Conservation (phyloP, 306 rosid species). For the Coriaria nepalensis region DNA sequence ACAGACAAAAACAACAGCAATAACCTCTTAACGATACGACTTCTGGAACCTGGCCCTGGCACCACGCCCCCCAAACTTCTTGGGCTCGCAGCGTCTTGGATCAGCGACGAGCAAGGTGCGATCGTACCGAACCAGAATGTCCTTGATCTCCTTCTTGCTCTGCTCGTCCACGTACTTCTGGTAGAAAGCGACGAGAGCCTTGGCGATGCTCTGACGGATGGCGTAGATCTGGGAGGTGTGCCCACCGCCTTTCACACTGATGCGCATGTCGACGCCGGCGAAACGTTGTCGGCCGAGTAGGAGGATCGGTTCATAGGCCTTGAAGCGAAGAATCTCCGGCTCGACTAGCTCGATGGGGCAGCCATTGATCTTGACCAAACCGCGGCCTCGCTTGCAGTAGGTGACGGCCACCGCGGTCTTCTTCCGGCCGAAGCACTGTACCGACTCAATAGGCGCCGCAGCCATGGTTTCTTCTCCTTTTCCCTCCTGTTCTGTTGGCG, state of each 20-base stretch:
- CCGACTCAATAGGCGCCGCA: conserved; percentile 18
- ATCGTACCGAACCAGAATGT: conserved; percentile 32
- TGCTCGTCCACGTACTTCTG: conserved; percentile 45
- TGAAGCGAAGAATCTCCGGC: conserved; percentile 44
- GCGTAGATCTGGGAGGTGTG: conserved; percentile 51
- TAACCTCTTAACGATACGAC: conserved; percentile 31
- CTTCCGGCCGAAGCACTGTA: conserved; percentile 42
- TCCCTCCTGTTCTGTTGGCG: too few species aligned
- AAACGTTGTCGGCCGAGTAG: conserved; percentile 37
- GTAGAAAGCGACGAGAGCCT: conserved; percentile 38
- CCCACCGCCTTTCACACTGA: conserved; percentile 39
- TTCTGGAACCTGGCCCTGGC: conserved; percentile 50
- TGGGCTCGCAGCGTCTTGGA: conserved; percentile 48
- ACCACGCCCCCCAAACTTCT: conserved; percentile 50
- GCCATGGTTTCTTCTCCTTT: conserved; percentile 16
- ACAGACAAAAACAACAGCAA: neutral
- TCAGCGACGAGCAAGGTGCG: conserved; percentile 37
- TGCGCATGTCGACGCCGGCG: conserved; percentile 38
- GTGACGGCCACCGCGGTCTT: conserved; percentile 46
- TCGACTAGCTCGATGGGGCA: conserved; percentile 38
- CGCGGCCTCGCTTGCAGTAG: conserved; percentile 38
- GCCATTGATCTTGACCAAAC: conserved; percentile 44
- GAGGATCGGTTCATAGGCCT: conserved; percentile 39
- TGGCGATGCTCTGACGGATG: conserved; percentile 44
- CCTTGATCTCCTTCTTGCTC: conserved; percentile 43